A percentile compares a stretch with the other conserved stretches of the same genome.
Evolutionary conservation across 1,139 yeast genomes (phyloP).

Genomic region (Spathaspora sp.): DNA sequence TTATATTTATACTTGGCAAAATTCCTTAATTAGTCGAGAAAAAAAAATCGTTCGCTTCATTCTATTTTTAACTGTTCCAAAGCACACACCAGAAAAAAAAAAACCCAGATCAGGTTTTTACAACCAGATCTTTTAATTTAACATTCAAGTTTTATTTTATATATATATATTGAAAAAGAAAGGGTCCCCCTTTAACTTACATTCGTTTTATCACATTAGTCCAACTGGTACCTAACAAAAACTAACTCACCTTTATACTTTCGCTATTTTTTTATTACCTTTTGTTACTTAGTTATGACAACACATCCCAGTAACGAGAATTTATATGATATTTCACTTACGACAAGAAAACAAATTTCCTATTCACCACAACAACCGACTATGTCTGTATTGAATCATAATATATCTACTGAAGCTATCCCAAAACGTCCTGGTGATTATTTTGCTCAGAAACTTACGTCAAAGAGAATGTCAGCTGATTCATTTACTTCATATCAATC

Average conservation of each 20-base stretch:
- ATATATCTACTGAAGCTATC: constrained; percentile 1
- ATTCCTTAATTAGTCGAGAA: too few species aligned
- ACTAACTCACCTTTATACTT: background rate
- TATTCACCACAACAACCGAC: constrained; percentile 11
- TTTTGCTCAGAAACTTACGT: constrained; percentile 32
- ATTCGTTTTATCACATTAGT: too few species aligned
- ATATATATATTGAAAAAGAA: too few species aligned
- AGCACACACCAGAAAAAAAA: too few species aligned
- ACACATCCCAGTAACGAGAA: constrained; percentile 1
- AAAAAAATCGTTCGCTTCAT: too few species aligned
- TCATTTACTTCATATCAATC: constrained; percentile 38
- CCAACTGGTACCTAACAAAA: too few species aligned
- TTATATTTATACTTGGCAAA: too few species aligned
- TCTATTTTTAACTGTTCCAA: too few species aligned
- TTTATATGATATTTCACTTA: background rate
- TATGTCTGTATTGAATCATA: constrained; percentile 10
- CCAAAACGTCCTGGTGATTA: constrained; percentile 46
- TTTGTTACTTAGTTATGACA: background rate
- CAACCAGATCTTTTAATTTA: too few species aligned
- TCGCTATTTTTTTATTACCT: background rate
- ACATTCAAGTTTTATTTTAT: too few species aligned
- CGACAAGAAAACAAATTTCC: background rate
- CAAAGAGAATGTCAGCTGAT: constrained; percentile 29
- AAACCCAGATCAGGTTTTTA: too few species aligned
- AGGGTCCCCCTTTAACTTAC: too few species aligned